Evolutionary conservation across 257 asterid genomes (phyloP).

Genomic region (Solanum piurae): DNA sequence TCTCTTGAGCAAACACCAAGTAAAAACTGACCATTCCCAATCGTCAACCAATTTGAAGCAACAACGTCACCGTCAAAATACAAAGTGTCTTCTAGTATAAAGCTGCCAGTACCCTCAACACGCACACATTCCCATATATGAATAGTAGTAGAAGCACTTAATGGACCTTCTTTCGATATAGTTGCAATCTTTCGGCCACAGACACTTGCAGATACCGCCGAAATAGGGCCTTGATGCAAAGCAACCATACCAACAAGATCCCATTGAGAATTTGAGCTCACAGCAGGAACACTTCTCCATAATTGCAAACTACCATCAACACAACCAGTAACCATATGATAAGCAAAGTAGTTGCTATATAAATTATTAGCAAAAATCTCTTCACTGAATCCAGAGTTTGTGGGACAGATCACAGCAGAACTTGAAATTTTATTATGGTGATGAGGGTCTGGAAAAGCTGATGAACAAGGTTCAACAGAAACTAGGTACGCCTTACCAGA

Average conservation of each 20-base stretch:
- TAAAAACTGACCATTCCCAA: conserved; percentile 71
- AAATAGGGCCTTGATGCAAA: conserved; percentile 47
- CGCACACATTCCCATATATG: conserved; percentile 75
- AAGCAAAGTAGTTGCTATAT: conserved; percentile 38
- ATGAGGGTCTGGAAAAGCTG: conserved; percentile 53
- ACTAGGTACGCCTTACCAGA: conserved; percentile 42
- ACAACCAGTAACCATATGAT: conserved; percentile 80
- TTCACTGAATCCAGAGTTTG: conserved; percentile 26
- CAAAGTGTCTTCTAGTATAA: conserved; percentile 63
- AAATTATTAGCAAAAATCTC: conserved; percentile 27
- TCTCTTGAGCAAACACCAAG: conserved; percentile 68
- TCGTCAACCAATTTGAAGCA: conserved; percentile 55
- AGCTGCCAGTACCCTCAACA: conserved; percentile 51
- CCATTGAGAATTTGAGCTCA: conserved; percentile 47
- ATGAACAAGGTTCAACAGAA: conserved; percentile 57
- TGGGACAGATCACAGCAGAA: conserved; percentile 53
- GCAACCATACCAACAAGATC: conserved; percentile 68
- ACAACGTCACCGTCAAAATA: conserved; percentile 55
- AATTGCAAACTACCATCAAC: conserved; percentile 58
- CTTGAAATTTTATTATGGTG: conserved; percentile 49
- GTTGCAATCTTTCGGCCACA: conserved; percentile 74
- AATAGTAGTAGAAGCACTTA: conserved; percentile 25
- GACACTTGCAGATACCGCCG: conserved; percentile 45
- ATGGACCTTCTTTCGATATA: conserved; percentile 23
- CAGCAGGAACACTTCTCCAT: conserved; percentile 71